Evolutionary conservation across 805 yeast genomes (phyloP).

Genomic region (Teunomyces pallodes): DNA sequence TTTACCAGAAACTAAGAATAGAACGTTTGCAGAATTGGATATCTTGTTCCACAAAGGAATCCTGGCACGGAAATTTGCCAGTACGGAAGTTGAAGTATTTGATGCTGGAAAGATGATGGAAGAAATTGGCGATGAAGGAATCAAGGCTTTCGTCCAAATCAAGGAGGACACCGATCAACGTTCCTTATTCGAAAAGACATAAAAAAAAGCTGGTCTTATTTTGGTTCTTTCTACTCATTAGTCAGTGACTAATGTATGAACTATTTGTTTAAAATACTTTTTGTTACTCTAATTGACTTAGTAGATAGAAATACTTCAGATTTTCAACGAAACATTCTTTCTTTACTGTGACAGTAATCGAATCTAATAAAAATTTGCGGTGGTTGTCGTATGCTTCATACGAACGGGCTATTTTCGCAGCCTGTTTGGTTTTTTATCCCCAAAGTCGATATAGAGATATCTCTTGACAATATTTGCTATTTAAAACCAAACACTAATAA

Average conservation of each 20-base stretch:
- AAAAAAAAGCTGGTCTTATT: neutral
- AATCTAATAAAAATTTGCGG: conserved; percentile 10
- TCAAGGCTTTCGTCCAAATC: conserved; percentile 25
- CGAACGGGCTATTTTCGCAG: conserved; percentile 4
- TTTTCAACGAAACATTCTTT: conserved; percentile 10
- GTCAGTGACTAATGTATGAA: neutral
- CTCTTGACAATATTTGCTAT: conserved; percentile 1
- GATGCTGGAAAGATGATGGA: conserved; percentile 35
- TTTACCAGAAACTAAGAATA: conserved; percentile 57
- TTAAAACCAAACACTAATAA: neutral
- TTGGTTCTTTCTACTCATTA: neutral
- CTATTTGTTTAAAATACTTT: too few species aligned
- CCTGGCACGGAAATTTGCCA: conserved; percentile 44
- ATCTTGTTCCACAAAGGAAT: conserved; percentile 42
- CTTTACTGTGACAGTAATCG: conserved; percentile 8
- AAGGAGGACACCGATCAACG: conserved; percentile 4
- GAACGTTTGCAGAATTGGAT: conserved; percentile 62
- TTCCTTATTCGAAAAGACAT: neutral
- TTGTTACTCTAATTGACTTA: too few species aligned
- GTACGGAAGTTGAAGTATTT: conserved; percentile 39
- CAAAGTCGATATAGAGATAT: neutral
- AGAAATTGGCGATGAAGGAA: conserved; percentile 32
- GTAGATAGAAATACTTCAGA: conserved; percentile 1
- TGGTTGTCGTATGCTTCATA: conserved; percentile 5
- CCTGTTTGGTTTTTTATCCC: neutral